Conservation (phyloP, 169 alveolate species). For the Cryptosporidium tyzzeri region DNA sequence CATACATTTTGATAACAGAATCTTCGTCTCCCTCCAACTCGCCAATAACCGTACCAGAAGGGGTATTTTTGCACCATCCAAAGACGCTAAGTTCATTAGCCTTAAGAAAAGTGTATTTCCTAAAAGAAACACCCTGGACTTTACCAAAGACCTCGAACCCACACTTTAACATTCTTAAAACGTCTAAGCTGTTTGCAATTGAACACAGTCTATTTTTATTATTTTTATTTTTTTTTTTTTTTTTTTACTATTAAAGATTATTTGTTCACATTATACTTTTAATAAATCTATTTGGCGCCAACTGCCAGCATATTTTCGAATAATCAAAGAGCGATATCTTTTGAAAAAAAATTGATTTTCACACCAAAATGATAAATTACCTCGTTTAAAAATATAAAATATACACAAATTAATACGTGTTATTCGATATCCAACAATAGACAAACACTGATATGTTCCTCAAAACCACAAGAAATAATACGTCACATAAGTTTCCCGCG, state of each 20-base stretch:
- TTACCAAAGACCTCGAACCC: conserved; percentile 81
- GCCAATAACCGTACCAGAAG: conserved; percentile 80
- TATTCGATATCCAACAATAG: not conserved
- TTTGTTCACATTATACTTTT: too few relatives aligned
- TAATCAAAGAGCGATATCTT: not conserved
- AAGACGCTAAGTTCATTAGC: conserved; percentile 77
- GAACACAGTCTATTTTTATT: not conserved
- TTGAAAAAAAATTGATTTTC: not conserved
- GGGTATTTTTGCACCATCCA: conserved; percentile 81
- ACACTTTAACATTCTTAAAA: conserved; percentile 40
- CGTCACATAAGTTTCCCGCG: conserved; percentile 53
- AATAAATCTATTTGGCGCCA: not conserved
- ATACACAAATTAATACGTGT: not conserved
- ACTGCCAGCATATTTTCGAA: not conserved
- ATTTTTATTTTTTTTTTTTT: too few relatives aligned
- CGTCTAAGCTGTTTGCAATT: not conserved
- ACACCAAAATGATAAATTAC: not conserved
- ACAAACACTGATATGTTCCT: not conserved
- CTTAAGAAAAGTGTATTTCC: conserved; percentile 76
- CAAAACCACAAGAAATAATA: conserved; percentile 1
- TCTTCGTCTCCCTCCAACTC: conserved; percentile 78
- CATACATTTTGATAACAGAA: conserved; percentile 41
- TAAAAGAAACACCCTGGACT: conserved; percentile 83
- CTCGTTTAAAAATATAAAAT: not conserved
- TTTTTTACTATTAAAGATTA: too few relatives aligned